phyloP scores from a whole-genome alignment of 805 yeast species.

The Starmera quercuum region DNA sequence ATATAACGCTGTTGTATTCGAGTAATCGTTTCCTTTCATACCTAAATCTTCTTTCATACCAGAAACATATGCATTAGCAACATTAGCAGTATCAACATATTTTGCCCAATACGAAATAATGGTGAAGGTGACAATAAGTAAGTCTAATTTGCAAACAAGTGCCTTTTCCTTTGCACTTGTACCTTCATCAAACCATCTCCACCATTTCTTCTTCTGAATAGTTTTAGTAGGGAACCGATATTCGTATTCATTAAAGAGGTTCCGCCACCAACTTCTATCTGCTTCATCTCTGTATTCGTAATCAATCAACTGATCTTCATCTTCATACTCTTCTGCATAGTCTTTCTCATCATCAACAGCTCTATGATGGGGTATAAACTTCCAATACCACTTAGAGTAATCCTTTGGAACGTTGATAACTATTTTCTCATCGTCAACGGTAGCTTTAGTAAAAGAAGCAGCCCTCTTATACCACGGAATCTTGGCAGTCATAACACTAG shows the following conservation, averaged over 20 bases:
- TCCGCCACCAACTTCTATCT: slow-evolving; percentile 35
- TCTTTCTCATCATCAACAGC: slow-evolving; percentile 1
- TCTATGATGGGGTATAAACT: slow-evolving; percentile 4
- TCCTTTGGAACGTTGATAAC: background rate
- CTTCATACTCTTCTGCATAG: background rate
- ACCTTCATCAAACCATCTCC: slow-evolving; percentile 45
- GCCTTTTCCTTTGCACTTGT: slow-evolving; percentile 37
- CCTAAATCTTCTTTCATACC: slow-evolving; percentile 37
- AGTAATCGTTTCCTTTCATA: slow-evolving; percentile 31
- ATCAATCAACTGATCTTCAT: background rate
- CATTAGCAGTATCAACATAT: slow-evolving; percentile 32
- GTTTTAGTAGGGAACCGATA: slow-evolving; percentile 36
- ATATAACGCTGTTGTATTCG: slow-evolving; percentile 40
- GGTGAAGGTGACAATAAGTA: slow-evolving; percentile 43
- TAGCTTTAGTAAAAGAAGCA: too few species aligned
- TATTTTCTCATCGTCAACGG: slow-evolving; percentile 1
- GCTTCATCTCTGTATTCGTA: slow-evolving; percentile 28
- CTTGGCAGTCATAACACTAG: too few species aligned
- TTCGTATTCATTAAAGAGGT: slow-evolving; percentile 48
- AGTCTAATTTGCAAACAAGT: slow-evolving; percentile 41
- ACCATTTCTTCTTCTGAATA: slow-evolving; percentile 35
- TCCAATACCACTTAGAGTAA: slow-evolving; percentile 5
- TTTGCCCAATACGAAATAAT: slow-evolving; percentile 60
- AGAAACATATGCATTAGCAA: slow-evolving; percentile 36
- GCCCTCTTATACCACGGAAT: too few species aligned